Percentiles rank a stretch among this genome's conserved stretches.
phyloP scores from a whole-genome alignment of 2,329 filamentous ascomycete species.

The Fusarium coffeatum region DNA sequence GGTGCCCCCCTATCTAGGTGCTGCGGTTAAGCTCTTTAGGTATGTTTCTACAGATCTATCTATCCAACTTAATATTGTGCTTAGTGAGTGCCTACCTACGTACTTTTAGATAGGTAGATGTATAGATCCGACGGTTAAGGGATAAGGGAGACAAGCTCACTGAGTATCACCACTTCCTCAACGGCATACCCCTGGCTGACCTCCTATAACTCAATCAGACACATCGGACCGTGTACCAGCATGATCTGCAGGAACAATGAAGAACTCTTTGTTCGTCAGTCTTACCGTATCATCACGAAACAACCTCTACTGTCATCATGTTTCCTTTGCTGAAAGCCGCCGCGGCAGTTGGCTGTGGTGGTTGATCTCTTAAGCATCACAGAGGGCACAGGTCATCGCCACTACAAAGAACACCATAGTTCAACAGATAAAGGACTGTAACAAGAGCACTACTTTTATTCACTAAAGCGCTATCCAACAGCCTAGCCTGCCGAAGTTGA shows the following conservation, averaged over 20 bases:
- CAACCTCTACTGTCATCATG: not conserved
- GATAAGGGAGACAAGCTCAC: not conserved
- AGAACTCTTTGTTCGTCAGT: not conserved
- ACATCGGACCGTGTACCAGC: not conserved
- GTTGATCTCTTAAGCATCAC: not conserved
- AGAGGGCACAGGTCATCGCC: not conserved
- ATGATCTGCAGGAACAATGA: not conserved
- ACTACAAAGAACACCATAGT: not conserved
- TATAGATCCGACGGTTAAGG: not conserved
- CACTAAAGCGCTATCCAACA: constrained; percentile 45
- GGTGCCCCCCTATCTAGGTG: no score
- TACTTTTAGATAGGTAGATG: not conserved
- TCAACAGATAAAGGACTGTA: constrained; percentile 10
- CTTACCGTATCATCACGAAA: not conserved
- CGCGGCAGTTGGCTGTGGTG: not conserved
- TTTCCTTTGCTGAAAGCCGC: not conserved
- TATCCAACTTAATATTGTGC: not conserved
- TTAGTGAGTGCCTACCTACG: not conserved
- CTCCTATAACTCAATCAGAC: not conserved
- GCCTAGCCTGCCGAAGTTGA: constrained; percentile 24
- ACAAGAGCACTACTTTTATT: constrained; percentile 49
- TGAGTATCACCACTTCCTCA: not conserved
- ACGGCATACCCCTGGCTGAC: not conserved
- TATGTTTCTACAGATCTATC: no score
- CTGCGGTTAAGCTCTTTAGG: no score